Percentiles rank a stretch among this genome's conserved stretches.
phyloP scores from a whole-genome alignment of 768 basidiomycete species.

The Lactarius quietus region DNA sequence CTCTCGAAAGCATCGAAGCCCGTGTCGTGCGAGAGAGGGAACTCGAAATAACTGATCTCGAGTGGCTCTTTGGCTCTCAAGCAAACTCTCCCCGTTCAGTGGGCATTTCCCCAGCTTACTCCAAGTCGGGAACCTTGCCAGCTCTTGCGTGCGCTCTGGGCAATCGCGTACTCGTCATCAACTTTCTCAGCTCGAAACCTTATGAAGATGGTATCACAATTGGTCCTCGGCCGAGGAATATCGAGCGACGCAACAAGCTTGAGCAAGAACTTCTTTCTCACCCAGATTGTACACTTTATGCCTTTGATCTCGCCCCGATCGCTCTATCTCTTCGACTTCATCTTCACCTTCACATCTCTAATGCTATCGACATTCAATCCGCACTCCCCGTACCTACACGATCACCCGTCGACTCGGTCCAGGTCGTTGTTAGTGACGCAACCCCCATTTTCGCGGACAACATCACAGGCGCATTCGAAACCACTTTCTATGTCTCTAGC shows the following conservation, averaged over 20 bases:
- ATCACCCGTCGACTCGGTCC: conserved; percentile 42
- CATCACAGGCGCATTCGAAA: conserved; percentile 27
- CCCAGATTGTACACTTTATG: conserved; percentile 42
- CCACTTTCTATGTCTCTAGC: conserved; percentile 18
- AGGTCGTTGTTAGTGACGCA: conserved; percentile 29
- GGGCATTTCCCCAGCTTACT: conserved; percentile 52
- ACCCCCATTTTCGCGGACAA: conserved; percentile 27
- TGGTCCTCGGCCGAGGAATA: conserved; percentile 15
- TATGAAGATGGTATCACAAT: neutral
- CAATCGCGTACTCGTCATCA: conserved; percentile 28
- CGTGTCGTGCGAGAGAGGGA: conserved; percentile 27
- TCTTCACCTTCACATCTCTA: conserved; percentile 40
- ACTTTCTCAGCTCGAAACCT: conserved; percentile 21
- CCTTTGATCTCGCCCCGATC: conserved; percentile 52
- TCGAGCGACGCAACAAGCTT: conserved; percentile 32
- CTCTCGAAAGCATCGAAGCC: conserved; percentile 25
- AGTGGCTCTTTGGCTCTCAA: conserved; percentile 19
- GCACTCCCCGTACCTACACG: conserved; percentile 39
- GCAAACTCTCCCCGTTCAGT: conserved; percentile 33
- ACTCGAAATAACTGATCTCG: conserved; percentile 25
- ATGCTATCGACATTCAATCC: conserved; percentile 59
- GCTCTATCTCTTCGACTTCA: conserved; percentile 47
- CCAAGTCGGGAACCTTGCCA: conserved; percentile 39
- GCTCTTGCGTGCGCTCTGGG: conserved; percentile 47
- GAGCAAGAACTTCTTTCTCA: conserved; percentile 46